Evolutionary conservation across 225 moss, liverwort and hornwort species (phyloP), one percentile per base, ranked within the genome.

Genomic region (Bryoerythrophyllum caledonicum): DNA sequence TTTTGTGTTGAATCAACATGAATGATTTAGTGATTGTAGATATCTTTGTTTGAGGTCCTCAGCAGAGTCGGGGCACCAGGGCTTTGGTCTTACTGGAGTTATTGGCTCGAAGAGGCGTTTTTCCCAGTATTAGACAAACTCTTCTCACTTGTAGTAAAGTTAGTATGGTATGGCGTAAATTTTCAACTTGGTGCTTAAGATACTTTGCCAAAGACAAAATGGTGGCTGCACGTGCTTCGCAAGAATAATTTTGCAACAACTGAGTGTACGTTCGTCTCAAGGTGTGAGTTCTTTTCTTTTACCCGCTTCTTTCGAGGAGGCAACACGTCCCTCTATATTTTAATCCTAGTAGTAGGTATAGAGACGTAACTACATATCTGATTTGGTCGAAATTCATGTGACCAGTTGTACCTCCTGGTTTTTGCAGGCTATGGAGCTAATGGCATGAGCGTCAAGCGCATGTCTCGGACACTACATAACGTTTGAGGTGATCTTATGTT

Each of bases 111-210:
- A 58, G 54, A 78, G 65, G 68, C 55, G 52, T 73, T 79, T 86
- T 81, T 87, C 79, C 81, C 87, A 81, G 84, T 61, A 84, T 63
- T 35, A 59, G 83, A 70, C 70, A 70, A 74, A 57, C 55, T 44
- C 49, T 74, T 34, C 15, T 79, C 23, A 44, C 49, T 24, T 63
- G 40, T 60, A 68, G 52, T 74, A 64, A 65, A 72, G 30, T 32
- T 71, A 38, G 44, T 54, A 71, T 71, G 57, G 40, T 67, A 15
- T 61, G n/a, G 74, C 74, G 32, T 74, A 52, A 66, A 37, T 82
- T 76, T 68, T 74, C 65, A 74, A 71, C 24, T 60, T 66, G 77
- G 71, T 57, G 67, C 71, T 14, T 63, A 65, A 58, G 69, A 65
- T 60, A 28, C 40, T 61, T 30, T 72, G 55, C 70, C 38, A 71